Conservation (phyloP, 2,329 filamentous ascomycete species). For the Dactylonectria estremocensis region DNA sequence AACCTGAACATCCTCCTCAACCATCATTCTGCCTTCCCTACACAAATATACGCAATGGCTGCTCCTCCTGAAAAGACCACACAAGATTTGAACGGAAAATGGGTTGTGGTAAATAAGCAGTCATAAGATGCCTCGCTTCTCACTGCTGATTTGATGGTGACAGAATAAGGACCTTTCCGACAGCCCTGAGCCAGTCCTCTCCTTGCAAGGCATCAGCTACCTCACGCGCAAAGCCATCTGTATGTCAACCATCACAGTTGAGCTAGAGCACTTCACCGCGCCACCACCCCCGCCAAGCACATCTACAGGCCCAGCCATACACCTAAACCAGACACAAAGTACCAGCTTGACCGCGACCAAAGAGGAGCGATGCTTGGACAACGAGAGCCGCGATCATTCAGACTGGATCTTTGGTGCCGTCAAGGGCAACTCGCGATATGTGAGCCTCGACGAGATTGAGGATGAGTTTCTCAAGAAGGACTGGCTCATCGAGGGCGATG, state of each 20-base stretch:
- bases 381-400: slow-evolving; percentile 71
- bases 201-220: slow-evolving; percentile 81
- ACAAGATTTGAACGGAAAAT: slow-evolving; percentile 78
- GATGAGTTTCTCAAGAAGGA: slow-evolving; percentile 70
- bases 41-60: slow-evolving; percentile 69
- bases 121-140: too few species aligned
- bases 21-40: not conserved
- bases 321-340: slow-evolving; percentile 81
- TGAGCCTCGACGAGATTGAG: slow-evolving; percentile 62
- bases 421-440: slow-evolving; percentile 70
- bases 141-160: not conserved
- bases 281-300: slow-evolving; percentile 58
- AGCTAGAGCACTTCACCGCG: slow-evolving; percentile 69
- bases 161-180: slow-evolving; percentile 85
- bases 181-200: slow-evolving; percentile 76
- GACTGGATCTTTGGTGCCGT: slow-evolving; percentile 87
- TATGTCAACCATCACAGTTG: slow-evolving; percentile 78
- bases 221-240: slow-evolving; percentile 80
- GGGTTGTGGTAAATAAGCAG: slow-evolving; percentile 72
- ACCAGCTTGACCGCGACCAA: slow-evolving; percentile 78
- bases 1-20: not conserved
- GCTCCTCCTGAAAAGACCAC: slow-evolving; percentile 77
- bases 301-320: slow-evolving; percentile 60
- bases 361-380: slow-evolving; percentile 69
- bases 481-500: slow-evolving; percentile 74